phyloP scores from a whole-genome alignment of 2,329 filamentous ascomycete genomes.

The Albifimbria verrucaria region DNA sequence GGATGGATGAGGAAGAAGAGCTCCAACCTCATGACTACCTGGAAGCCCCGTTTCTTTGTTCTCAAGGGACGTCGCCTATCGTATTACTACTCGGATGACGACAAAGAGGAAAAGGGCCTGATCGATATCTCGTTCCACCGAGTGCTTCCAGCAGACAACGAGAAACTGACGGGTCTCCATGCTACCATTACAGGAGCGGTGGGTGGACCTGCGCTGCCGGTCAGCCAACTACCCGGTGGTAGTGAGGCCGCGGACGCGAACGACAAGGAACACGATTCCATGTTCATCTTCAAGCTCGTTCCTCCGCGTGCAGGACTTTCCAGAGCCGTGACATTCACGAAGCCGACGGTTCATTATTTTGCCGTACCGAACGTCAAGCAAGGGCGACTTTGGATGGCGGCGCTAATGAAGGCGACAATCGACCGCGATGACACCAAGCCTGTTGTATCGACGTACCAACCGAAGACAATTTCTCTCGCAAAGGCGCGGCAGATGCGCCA shows the following conservation, averaged over 20 bases:
- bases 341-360: conserved; percentile 96
- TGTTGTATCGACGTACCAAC: conserved; percentile 89
- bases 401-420: conserved; percentile 97
- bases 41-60: conserved; percentile 96
- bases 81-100: conserved; percentile 94
- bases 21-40: conserved; percentile 92
- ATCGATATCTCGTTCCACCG: conserved; percentile 98
- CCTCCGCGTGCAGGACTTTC: conserved; percentile 85
- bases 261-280: conserved; percentile 60
- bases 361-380: conserved; percentile 87
- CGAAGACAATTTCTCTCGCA: conserved; percentile 89
- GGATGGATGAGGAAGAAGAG: conserved; percentile 99
- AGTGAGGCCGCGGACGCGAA: conserved; percentile 30
- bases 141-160: conserved; percentile 90
- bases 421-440: conserved; percentile 79
- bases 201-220: conserved; percentile 32
- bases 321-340: conserved; percentile 93
- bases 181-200: conserved; percentile 89
- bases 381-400: conserved; percentile 95
- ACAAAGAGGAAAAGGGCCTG: conserved; percentile 88
- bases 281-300: conserved; percentile 98
- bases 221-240: conserved; percentile 52
- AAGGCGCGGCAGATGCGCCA: conserved; percentile 88
- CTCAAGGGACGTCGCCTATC: conserved; percentile 86
- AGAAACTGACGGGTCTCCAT: conserved; percentile 84